Base-by-base conservation (phyloP, 2,329 filamentous ascomycete species). In the Calonectria multiphialidica region DNA sequence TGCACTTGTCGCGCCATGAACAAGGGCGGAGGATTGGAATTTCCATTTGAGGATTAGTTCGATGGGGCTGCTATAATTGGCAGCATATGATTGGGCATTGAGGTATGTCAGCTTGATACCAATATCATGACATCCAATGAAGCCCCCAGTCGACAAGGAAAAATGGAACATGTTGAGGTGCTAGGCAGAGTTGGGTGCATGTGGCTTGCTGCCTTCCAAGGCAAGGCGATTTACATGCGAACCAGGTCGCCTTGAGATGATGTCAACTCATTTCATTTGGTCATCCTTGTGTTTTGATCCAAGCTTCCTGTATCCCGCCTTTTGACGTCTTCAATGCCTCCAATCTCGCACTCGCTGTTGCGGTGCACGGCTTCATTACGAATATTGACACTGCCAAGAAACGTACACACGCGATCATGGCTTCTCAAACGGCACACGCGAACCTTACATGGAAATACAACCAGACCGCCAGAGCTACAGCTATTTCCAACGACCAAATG, bases 401-500 rank as follows among this genome's bases (percentile, higher is more conserved):
- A 10, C 33, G 33, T 35, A 5, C 10, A 35, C 33, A 35, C 33
- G 33, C 30, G 13, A 40, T 12, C 1, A 61, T 68, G 65, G 53
- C 13, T 28, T 47, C 53, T 6, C 12, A 57, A 50, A 8, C 10
- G 6, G 30, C 3, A 21, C 6, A 45, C 18, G 37, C 16, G 18
- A 25, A 42, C 18, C 30, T 61, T 1, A 37, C 50, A 10, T 68
- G 53, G 65, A 45, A 47, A 40, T 18, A 61, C 42, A 42, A 15
- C 30, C 65, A 23, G 33, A n/a, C 33, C 15, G 18, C 42, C 9
- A 53, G 65, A 28, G 65, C 65, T 5, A 23, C 30, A 13, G 53
- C 53, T 7, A 18, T 68, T 13, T 68, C 65, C 21, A 49, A 49
- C 13, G 42, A 68, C 28, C n/a, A 61, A 16, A 61, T 68, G 13